A percentile compares a stretch with the other conserved stretches of the same genome.
Evolutionary conservation across 139 green algal genomes (phyloP).

Genomic region (Closterium sp.): DNA sequence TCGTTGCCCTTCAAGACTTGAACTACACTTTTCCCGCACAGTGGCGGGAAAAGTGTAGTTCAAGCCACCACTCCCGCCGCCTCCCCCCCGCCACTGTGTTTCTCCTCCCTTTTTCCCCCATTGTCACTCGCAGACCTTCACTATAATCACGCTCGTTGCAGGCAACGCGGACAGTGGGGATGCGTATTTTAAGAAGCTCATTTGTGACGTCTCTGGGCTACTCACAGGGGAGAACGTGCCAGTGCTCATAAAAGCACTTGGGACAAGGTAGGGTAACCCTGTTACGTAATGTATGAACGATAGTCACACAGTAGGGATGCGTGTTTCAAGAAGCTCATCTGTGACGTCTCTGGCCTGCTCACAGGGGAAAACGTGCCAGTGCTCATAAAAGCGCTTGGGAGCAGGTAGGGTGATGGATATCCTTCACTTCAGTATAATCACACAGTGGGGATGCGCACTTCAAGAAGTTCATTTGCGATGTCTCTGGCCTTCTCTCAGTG

Average conservation of each 20-base stretch:
- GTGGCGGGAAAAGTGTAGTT: too few species aligned
- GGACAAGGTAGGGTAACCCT: slow-evolving; percentile 25
- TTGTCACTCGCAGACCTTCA: slow-evolving; percentile 22
- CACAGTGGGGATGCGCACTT: too few species aligned
- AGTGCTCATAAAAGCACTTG: slow-evolving; percentile 34
- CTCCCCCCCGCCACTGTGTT: too few species aligned
- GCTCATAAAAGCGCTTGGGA: slow-evolving; percentile 30
- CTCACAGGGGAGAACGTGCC: slow-evolving; percentile 28
- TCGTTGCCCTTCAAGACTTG: too few species aligned
- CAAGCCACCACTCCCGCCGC: too few species aligned
- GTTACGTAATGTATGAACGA: too few species aligned
- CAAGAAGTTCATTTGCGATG: too few species aligned
- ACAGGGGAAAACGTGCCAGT: slow-evolving; percentile 18
- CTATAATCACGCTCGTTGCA: slow-evolving; percentile 44
- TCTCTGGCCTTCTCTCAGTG: too few species aligned
- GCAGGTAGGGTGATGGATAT: slow-evolving; percentile 43
- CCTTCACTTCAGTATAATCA: too few species aligned
- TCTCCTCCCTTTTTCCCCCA: too few species aligned
- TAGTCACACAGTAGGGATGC: slow-evolving; percentile 11
- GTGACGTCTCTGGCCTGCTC: slow-evolving; percentile 23
- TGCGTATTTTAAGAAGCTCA: slow-evolving; percentile 42
- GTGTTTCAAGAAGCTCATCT: slow-evolving; percentile 28
- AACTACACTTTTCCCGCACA: too few species aligned
- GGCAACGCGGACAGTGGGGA: slow-evolving; percentile 40
- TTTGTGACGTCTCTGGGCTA: slow-evolving; percentile 19